Evolutionary conservation across 208 protist genomes (phyloP).

Genomic region (Leishmania mexicana): DNA sequence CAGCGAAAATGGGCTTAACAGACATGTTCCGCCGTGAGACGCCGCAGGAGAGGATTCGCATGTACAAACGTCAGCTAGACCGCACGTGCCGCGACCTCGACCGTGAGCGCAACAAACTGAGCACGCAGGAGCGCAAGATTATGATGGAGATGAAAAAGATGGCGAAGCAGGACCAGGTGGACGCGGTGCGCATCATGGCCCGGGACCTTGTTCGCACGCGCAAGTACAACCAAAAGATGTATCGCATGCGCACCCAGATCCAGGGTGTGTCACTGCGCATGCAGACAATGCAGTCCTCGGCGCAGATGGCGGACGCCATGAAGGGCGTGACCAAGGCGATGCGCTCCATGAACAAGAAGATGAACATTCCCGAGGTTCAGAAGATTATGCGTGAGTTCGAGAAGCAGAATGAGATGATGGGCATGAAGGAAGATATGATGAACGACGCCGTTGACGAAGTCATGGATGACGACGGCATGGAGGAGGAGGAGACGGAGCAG

Average conservation of each 20-base stretch:
- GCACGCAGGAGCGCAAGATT: slow-evolving; percentile 96
- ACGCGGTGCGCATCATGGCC: slow-evolving; percentile 97
- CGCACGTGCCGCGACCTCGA: slow-evolving; percentile 96
- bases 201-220: slow-evolving; percentile 98
- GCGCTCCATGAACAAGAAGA: slow-evolving; percentile 96
- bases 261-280: slow-evolving; percentile 96
- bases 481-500: slow-evolving; percentile 91
- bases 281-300: slow-evolving; percentile 93
- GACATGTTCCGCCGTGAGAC: slow-evolving; percentile 87
- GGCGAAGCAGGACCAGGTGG: slow-evolving; percentile 97
- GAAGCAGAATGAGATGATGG: slow-evolving; percentile 97
- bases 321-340: slow-evolving; percentile 92
- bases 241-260: slow-evolving; percentile 97
- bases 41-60: slow-evolving; percentile 94
- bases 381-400: slow-evolving; percentile 99
- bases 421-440: slow-evolving; percentile 99
- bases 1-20: slow-evolving; percentile 46
- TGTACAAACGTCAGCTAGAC: slow-evolving; percentile 96
- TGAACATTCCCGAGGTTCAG: slow-evolving; percentile 97
- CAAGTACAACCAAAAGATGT: slow-evolving; percentile 96
- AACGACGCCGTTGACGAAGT: slow-evolving; percentile 93
- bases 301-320: slow-evolving; percentile 91
- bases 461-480: slow-evolving; percentile 91
- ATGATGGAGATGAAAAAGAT: slow-evolving; percentile 96
- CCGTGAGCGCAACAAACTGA: slow-evolving; percentile 94